Percentiles rank a stretch among this genome's conserved stretches.
phyloP scores from a whole-genome alignment of 2,329 filamentous ascomycete species.

The Capronia epimyces region DNA sequence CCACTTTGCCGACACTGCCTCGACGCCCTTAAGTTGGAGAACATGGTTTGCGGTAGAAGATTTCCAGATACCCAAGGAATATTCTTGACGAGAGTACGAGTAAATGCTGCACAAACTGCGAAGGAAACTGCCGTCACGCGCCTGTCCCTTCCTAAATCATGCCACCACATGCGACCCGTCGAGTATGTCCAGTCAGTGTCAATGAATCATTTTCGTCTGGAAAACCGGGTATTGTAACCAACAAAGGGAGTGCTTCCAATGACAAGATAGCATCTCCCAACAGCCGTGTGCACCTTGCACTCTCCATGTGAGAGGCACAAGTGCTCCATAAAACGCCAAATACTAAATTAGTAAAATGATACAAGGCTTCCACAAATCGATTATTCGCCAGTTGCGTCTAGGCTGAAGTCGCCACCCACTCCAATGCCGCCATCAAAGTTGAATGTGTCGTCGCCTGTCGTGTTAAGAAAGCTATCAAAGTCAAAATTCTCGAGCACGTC shows the following conservation, averaged over 20 bases:
- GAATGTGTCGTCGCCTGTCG: slow-evolving; percentile 44
- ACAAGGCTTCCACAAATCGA: slow-evolving; percentile 8
- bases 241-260: slow-evolving; percentile 12
- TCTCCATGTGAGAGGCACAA: slow-evolving; percentile 14
- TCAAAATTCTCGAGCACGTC: slow-evolving; percentile 54
- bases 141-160: slow-evolving; percentile 12
- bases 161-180: slow-evolving; percentile 19
- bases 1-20: not conserved
- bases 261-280: slow-evolving; percentile 8
- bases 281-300: slow-evolving; percentile 9
- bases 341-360: slow-evolving; percentile 21
- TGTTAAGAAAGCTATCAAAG: slow-evolving; percentile 62
- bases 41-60: not conserved
- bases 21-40: not conserved
- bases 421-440: slow-evolving; percentile 41
- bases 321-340: slow-evolving; percentile 19
- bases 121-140: slow-evolving; percentile 9
- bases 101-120: slow-evolving; percentile 9
- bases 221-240: slow-evolving; percentile 25
- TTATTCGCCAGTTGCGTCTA: slow-evolving; percentile 25
- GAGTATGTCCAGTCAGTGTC: slow-evolving; percentile 25
- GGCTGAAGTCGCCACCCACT: slow-evolving; percentile 38
- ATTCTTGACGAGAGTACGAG: not conserved
- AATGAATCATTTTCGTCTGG: slow-evolving; percentile 26
- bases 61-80: slow-evolving; percentile 1